phyloP scores from a whole-genome alignment of 257 asterid genomes.

The Nicotiana obtusifolia region DNA sequence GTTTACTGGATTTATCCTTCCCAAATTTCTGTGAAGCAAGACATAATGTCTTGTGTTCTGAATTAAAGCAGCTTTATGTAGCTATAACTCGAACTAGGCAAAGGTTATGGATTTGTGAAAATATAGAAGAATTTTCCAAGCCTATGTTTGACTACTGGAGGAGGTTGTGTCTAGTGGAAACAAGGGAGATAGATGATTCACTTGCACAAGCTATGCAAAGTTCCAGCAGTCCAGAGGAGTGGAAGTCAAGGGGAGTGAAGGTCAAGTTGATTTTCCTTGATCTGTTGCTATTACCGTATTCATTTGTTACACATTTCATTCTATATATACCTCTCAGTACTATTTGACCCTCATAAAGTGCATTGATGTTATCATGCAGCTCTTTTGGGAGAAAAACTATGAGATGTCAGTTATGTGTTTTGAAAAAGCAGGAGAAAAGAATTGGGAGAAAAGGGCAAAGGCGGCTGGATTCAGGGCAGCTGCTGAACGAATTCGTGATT shows the following conservation, averaged over 20 bases:
- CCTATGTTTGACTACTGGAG: slow-evolving; percentile 69
- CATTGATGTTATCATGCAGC: slow-evolving; percentile 28
- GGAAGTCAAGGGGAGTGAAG: slow-evolving; percentile 63
- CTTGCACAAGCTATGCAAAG: slow-evolving; percentile 55
- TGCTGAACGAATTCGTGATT: slow-evolving; percentile 32
- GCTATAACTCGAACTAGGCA: slow-evolving; percentile 69
- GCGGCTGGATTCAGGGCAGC: slow-evolving; percentile 51
- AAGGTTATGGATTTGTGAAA: slow-evolving; percentile 68
- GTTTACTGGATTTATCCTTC: slow-evolving; percentile 36
- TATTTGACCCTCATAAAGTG: background rate
- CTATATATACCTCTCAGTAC: background rate
- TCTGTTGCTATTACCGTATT: background rate
- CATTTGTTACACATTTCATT: background rate
- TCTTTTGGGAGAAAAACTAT: slow-evolving; percentile 55
- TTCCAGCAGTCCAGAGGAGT: slow-evolving; percentile 62
- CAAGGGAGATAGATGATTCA: slow-evolving; percentile 41
- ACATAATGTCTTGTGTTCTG: slow-evolving; percentile 58
- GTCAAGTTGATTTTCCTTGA: slow-evolving; percentile 16
- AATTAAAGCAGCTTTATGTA: slow-evolving; percentile 58
- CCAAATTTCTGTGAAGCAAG: slow-evolving; percentile 42
- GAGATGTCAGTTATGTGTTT: slow-evolving; percentile 69
- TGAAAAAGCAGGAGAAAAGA: slow-evolving; percentile 53
- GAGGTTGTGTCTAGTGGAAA: slow-evolving; percentile 47
- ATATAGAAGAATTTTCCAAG: slow-evolving; percentile 35
- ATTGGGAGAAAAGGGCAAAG: slow-evolving; percentile 52